Evolutionary conservation across 2,329 filamentous ascomycete genomes (phyloP).

Genomic region (Fusarium palustre): DNA sequence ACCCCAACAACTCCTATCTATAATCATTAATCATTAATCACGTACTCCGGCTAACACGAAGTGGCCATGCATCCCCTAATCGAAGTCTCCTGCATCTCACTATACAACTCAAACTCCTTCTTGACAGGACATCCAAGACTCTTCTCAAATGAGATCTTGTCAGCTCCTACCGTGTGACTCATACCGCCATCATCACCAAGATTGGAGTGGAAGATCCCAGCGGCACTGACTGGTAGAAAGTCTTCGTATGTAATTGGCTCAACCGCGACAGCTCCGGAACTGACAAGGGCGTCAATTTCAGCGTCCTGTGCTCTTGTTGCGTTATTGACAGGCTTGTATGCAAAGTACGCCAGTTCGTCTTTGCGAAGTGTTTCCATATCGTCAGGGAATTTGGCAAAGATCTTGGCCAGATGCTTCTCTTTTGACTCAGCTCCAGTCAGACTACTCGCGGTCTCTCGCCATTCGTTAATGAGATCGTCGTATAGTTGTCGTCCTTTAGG

Average conservation of each 20-base stretch:
- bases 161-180: neutral
- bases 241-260: conserved; percentile 65
- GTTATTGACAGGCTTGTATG: conserved; percentile 44
- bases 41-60: neutral
- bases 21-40: neutral
- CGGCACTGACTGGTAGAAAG: conserved; percentile 64
- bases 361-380: conserved; percentile 52
- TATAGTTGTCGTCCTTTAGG: conserved; percentile 58
- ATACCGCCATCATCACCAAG: conserved; percentile 33
- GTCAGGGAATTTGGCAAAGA: conserved; percentile 57
- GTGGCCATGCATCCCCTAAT: neutral
- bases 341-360: conserved; percentile 55
- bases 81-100: conserved; percentile 12
- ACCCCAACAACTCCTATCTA: no score
- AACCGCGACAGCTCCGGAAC: conserved; percentile 49
- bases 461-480: conserved; percentile 55
- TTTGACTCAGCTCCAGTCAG: conserved; percentile 9
- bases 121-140: conserved; percentile 13
- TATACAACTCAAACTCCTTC: conserved; percentile 19
- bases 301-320: neutral
- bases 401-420: conserved; percentile 42
- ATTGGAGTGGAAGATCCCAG: conserved; percentile 64
- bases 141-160: conserved; percentile 7
- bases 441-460: conserved; percentile 33
- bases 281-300: conserved; percentile 50